Evolutionary conservation across 352 stramenopile genomes (phyloP).

Genomic region (Phytophthora macrochlamydospora): DNA sequence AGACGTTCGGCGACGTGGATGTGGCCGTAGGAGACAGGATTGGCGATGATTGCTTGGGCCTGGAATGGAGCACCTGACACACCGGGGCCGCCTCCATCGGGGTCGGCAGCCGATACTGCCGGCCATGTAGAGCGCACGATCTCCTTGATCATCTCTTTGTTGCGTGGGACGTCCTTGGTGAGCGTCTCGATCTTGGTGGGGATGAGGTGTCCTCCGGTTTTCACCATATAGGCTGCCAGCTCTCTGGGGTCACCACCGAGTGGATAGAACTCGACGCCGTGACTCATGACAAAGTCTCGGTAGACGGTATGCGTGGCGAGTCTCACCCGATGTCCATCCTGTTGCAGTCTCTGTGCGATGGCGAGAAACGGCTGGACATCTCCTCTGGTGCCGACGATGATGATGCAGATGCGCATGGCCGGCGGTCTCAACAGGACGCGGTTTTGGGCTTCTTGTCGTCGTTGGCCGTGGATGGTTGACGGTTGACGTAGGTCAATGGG

Average conservation of each 20-base stretch:
- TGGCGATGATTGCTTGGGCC: conserved; percentile 93
- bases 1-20: conserved; percentile 93
- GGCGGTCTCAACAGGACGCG: conserved; percentile 25
- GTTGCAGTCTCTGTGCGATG: conserved; percentile 73
- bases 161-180: conserved; percentile 68
- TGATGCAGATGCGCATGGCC: conserved; percentile 68
- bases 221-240: conserved; percentile 91
- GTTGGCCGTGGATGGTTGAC: neutral
- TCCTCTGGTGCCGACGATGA: conserved; percentile 76
- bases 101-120: conserved; percentile 74
- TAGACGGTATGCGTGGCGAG: conserved; percentile 90
- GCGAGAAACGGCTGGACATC: conserved; percentile 75
- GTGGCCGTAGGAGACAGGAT: conserved; percentile 91
- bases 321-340: conserved; percentile 87
- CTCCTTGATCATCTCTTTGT: conserved; percentile 89
- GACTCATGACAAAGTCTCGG: conserved; percentile 67
- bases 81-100: conserved; percentile 51
- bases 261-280: conserved; percentile 74
- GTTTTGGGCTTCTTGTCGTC: neutral
- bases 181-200: conserved; percentile 69
- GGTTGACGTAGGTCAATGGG: conserved; percentile 28
- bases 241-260: conserved; percentile 68
- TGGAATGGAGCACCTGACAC: conserved; percentile 63
- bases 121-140: conserved; percentile 90
- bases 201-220: conserved; percentile 77